phyloP scores from a whole-genome alignment of 257 asterid genomes.

The Nicotiana tomentosiformis region DNA sequence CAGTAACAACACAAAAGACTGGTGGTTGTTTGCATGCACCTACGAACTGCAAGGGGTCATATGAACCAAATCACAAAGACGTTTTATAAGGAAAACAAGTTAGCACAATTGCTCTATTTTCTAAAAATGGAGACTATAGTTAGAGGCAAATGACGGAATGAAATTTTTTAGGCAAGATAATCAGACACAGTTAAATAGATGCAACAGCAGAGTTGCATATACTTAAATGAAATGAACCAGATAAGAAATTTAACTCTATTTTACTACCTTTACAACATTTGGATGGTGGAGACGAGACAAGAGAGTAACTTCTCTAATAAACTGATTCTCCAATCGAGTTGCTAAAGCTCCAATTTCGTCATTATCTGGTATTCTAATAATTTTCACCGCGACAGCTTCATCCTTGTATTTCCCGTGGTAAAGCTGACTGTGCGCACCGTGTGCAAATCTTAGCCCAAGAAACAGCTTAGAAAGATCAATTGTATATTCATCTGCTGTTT shows the following conservation, averaged over 20 bases:
- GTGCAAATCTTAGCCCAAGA: conserved; percentile 56
- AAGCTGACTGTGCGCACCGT: conserved; percentile 63
- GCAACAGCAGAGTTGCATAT: not conserved
- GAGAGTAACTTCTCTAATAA: conserved; percentile 54
- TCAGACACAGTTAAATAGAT: not conserved
- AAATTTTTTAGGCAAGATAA: not conserved
- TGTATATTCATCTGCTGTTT: conserved; percentile 38
- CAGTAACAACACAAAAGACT: conserved; percentile 57
- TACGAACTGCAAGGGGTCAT: conserved; percentile 43
- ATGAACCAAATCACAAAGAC: conserved; percentile 8
- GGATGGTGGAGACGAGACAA: conserved; percentile 61
- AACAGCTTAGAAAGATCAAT: conserved; percentile 53
- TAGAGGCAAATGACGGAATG: not conserved
- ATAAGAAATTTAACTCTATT: not conserved
- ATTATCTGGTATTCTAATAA: conserved; percentile 55
- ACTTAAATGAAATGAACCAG: not conserved
- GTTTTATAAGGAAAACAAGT: not conserved
- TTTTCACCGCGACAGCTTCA: conserved; percentile 58
- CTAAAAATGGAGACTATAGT: not conserved
- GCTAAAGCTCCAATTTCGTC: conserved; percentile 51
- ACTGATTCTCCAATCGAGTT: conserved; percentile 58
- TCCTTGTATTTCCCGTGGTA: conserved; percentile 58
- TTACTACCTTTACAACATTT: conserved; percentile 54
- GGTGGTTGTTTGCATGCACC: conserved; percentile 56
- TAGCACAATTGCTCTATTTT: not conserved